Evolutionary conservation across 1,284 basidiomycete genomes (phyloP).

Genomic region (Cryptococcus sp.): DNA sequence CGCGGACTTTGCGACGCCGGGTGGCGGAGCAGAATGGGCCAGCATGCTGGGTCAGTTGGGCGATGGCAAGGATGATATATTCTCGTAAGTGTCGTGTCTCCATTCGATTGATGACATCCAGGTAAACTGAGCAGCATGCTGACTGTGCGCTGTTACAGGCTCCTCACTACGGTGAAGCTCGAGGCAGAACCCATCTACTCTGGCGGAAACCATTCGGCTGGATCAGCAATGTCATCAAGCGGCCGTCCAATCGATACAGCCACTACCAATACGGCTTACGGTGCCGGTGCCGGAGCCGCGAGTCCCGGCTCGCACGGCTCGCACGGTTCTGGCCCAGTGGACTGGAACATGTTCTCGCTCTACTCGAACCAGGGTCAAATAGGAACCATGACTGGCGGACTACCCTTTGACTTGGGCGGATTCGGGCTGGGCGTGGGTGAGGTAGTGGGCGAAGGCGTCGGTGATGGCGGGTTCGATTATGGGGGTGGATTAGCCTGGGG

Average conservation of each 20-base stretch:
- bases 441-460: not conserved
- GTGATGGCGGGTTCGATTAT: not conserved
- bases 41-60: conserved; percentile 21
- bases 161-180: conserved; percentile 26
- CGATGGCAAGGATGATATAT: conserved; percentile 29
- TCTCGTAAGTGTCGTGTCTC: conserved; percentile 22
- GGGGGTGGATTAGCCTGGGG: not conserved
- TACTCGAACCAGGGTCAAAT: not conserved
- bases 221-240: not conserved
- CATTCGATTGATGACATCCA: not conserved
- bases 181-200: conserved; percentile 16
- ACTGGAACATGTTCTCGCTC: not conserved
- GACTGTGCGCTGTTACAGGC: conserved; percentile 1
- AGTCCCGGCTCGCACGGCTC: not conserved
- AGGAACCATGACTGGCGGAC: not conserved
- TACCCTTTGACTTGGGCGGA: not conserved
- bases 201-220: not conserved
- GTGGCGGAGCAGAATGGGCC: conserved; percentile 11
- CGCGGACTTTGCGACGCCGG: not conserved
- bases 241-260: too few species aligned
- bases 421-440: not conserved
- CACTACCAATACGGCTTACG: too few species aligned
- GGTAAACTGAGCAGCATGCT: not conserved
- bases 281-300: too few species aligned
- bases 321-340: not conserved